Evolutionary conservation across 176 grass and related monocot species (phyloP).

Genomic region (Aegilops sharonensis): DNA sequence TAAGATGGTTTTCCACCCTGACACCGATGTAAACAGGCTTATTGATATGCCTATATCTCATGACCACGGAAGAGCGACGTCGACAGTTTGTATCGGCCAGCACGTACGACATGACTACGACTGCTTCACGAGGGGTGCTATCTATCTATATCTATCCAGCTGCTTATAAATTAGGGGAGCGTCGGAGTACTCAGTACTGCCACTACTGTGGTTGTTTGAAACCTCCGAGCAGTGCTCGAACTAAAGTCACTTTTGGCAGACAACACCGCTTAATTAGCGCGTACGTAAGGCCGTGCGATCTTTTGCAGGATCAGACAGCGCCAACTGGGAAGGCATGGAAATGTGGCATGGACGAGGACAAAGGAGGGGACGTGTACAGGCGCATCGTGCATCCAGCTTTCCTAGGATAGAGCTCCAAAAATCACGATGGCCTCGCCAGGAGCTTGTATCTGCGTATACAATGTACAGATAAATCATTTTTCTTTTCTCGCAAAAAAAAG

Average conservation of each 20-base stretch:
- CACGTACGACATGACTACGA: not conserved
- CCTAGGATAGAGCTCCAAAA: not conserved
- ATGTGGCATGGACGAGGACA: not conserved
- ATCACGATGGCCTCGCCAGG: not conserved
- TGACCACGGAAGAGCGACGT: not conserved
- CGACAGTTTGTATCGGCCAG: not conserved
- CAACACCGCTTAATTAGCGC: not conserved
- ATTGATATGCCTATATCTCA: not conserved
- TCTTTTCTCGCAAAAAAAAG: not conserved
- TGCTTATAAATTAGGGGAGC: not conserved
- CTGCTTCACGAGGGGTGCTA: not conserved
- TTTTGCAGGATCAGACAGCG: not conserved
- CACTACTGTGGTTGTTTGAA: not conserved
- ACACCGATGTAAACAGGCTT: not conserved
- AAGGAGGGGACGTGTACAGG: not conserved
- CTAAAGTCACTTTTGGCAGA: not conserved
- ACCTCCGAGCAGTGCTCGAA: not conserved
- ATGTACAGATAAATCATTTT: not conserved
- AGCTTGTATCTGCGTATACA: not conserved
- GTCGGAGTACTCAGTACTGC: not conserved
- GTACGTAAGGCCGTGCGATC: not conserved
- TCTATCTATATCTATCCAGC: not conserved
- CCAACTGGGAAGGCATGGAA: not conserved
- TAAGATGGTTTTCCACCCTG: not conserved
- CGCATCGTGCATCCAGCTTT: not conserved